Percentiles rank a stretch among this genome's conserved stretches.
These are phyloP conservation scores for Lentinula aciculospora DNA, from an alignment of 768 basidiomycete genomes.

Conservation along the genomic window DNA sequence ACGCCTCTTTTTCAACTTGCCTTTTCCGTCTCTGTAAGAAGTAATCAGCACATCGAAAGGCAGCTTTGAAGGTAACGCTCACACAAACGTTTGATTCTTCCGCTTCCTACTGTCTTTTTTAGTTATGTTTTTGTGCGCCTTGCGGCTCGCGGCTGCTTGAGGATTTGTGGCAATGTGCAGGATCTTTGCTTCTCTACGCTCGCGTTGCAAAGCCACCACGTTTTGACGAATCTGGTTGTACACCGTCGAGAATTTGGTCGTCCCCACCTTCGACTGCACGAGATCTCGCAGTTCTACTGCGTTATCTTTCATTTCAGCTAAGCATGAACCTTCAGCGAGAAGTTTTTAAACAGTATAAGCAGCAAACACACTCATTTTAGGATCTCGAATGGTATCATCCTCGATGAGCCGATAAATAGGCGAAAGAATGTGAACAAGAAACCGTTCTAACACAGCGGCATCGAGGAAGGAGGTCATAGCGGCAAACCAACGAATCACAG, in stretches of 20 bases:
- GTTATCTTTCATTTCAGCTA: conserved; percentile 80
- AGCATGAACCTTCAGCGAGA: not conserved
- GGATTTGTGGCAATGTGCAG: conserved; percentile 68
- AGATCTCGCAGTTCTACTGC: conserved; percentile 84
- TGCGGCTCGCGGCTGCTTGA: conserved; percentile 69
- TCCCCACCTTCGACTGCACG: conserved; percentile 81
- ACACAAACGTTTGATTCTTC: conserved; percentile 60
- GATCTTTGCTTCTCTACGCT: conserved; percentile 59
- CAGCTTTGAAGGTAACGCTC: conserved; percentile 19
- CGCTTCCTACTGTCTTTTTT: conserved; percentile 88
- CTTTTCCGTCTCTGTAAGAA: conserved; percentile 39
- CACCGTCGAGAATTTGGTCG: conserved; percentile 70
- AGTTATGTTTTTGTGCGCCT: conserved; percentile 58
- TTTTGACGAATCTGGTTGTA: conserved; percentile 82
- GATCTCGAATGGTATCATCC: conserved; percentile 77
- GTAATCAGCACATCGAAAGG: not conserved
- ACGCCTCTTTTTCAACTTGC: conserved; percentile 39
- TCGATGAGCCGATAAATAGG: conserved; percentile 86
- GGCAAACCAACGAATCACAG: conserved; percentile 89
- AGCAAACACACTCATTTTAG: conserved; percentile 61
- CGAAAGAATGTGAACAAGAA: conserved; percentile 78
- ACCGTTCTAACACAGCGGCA: conserved; percentile 48
- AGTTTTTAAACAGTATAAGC: not conserved
- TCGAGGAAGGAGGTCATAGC: conserved; percentile 81
- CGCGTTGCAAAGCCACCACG: conserved; percentile 59